These are phyloP conservation scores for Rhodotorula graminis DNA, from an alignment of 768 basidiomycete genomes.

Conservation along the genomic window DNA sequence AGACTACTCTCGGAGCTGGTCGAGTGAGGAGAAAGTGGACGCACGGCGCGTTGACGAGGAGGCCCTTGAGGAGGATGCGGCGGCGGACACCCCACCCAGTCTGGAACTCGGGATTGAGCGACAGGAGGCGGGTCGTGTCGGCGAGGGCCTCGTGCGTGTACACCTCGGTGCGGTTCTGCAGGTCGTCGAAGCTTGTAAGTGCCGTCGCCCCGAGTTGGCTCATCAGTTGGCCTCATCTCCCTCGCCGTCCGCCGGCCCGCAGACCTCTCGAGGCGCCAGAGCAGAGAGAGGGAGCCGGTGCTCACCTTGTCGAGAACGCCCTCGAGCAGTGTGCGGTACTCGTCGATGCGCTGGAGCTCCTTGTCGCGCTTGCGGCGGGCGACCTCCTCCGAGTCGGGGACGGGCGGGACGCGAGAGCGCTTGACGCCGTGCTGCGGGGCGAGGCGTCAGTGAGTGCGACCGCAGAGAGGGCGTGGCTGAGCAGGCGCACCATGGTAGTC, in stretches of 20 bases:
- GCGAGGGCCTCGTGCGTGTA: slow-evolving; percentile 70
- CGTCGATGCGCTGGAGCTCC: slow-evolving; percentile 69
- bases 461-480: no score
- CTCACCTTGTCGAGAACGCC: slow-evolving; percentile 53
- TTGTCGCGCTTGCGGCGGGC: slow-evolving; percentile 45
- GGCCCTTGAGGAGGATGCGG: slow-evolving; percentile 64
- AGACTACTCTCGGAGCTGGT: neutral
- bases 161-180: slow-evolving; percentile 65
- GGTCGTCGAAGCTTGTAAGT: neutral
- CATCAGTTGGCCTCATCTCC: neutral
- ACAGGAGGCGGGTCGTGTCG: slow-evolving; percentile 70
- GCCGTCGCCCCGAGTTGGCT: no score
- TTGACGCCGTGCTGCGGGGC: slow-evolving; percentile 48
- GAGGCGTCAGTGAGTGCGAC: no score
- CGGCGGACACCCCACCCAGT: slow-evolving; percentile 94
- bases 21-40: neutral
- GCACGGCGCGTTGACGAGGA: neutral
- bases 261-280: neutral
- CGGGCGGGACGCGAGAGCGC: slow-evolving; percentile 43
- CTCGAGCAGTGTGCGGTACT: slow-evolving; percentile 65
- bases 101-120: slow-evolving; percentile 89
- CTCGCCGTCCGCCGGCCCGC: neutral
- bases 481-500: no score
- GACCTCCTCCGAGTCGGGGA: slow-evolving; percentile 34
- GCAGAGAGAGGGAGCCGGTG: slow-evolving; percentile 13